Base-by-base conservation (phyloP, 768 basidiomycete species). In the Termitomyces sp. region DNA sequence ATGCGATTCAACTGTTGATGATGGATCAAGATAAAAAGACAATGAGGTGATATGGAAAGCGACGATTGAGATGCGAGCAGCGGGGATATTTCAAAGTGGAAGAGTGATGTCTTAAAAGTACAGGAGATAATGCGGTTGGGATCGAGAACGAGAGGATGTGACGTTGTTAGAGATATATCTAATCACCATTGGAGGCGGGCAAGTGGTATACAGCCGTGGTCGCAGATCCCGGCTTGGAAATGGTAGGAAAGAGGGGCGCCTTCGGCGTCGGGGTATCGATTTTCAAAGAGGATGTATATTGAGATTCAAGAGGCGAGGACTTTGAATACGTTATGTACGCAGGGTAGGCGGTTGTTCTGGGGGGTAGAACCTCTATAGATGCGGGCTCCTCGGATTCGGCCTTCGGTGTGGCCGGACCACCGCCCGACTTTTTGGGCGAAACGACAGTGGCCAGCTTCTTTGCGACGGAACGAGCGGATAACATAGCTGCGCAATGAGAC, bases 321-420 rank as follows among this genome's bases (percentile, higher is more conserved):
- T 55, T 56, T 4, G 61, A 57, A 28, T 65, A 62, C 20, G 64
- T 62, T 32, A 65, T 62, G 32, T 57, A 65, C 40, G 61, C 61
- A 32, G 64, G 61, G 36, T 62, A 52, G 11, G 50, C 11, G 36
- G 45, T 52, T 9, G 36, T 51, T 24, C 20, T 57, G 22, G 49
- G 24, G 13, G 49, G 5, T 28, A 3, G 38, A 5, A 13, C 6
- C 18, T 6, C 20, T n/a, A n/a, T n/a, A n/a, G n/a, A n/a, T 16
- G 15, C 16, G 2, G 20, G 16, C 20, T 40, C 54, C 18, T 55
- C 28, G 6, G 40, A 42, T 18, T 42, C 28, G 6, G 16, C 38
- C 24, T 40, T 40, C 16, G 28, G 28, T n/a, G 39, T 11, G 16
- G 24, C 39, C 12, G 2, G 54, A 12, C 5, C 18, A n/a, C 11